Percentiles rank a stretch among this genome's conserved stretches.
phyloP scores from a whole-genome alignment of 345 rosid species.

The Salix udensis region DNA sequence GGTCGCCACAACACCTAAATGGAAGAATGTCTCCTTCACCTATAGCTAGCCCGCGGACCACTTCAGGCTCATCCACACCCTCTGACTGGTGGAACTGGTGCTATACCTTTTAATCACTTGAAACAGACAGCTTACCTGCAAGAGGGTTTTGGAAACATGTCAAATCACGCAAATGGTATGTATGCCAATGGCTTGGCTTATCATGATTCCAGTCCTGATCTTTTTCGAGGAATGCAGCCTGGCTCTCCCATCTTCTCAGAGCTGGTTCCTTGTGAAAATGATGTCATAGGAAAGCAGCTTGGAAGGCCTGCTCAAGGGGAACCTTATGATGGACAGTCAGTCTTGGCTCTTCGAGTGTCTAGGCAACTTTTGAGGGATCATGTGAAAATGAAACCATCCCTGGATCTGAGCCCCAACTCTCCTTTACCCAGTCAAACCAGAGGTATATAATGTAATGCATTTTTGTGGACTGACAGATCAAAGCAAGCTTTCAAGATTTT shows the following conservation, averaged over 20 bases:
- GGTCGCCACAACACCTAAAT: conserved; percentile 26
- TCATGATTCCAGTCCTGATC: conserved; percentile 52
- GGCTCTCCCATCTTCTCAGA: conserved; percentile 54
- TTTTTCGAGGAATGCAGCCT: conserved; percentile 44
- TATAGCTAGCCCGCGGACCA: conserved; percentile 27
- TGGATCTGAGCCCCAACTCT: conserved; percentile 47
- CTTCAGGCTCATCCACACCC: conserved; percentile 33
- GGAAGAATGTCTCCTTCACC: conserved; percentile 24
- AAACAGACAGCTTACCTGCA: conserved; percentile 50
- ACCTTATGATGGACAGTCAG: conserved; percentile 43
- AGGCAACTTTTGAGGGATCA: conserved; percentile 63
- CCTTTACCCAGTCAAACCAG: conserved; percentile 37
- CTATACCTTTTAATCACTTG: conserved; percentile 53
- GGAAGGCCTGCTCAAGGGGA: conserved; percentile 20
- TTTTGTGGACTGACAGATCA: not conserved
- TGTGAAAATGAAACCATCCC: conserved; percentile 45
- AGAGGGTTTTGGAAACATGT: conserved; percentile 43
- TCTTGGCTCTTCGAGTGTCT: conserved; percentile 59
- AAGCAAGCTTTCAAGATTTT: conserved; percentile 13
- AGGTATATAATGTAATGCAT: conserved; percentile 24
- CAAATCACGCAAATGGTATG: conserved; percentile 43
- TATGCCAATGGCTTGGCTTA: conserved; percentile 30
- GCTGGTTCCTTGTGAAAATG: conserved; percentile 36
- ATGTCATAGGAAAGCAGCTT: conserved; percentile 37
- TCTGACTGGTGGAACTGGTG: conserved; percentile 24